phyloP scores from a whole-genome alignment of 306 rosid genomes.

The Dalbergia cochinchinensis region DNA sequence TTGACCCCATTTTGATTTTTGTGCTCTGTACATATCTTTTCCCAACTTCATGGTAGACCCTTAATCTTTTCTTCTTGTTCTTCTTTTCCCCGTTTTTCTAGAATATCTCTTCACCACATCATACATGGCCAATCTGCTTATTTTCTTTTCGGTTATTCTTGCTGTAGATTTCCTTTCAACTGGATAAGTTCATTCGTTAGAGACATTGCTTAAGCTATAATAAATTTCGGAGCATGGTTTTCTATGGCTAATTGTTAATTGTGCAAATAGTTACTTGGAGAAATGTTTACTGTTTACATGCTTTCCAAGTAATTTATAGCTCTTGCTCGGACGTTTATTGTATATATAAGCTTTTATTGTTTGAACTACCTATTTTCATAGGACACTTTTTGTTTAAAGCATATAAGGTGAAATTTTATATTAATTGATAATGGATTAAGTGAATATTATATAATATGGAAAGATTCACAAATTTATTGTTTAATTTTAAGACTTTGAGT shows the following conservation, averaged over 20 bases:
- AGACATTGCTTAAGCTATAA: neutral
- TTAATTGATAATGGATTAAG: no score
- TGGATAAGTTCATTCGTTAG: neutral
- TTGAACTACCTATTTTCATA: no score
- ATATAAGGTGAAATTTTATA: no score
- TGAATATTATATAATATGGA: no score
- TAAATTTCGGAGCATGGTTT: neutral
- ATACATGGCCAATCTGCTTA: conserved; percentile 4
- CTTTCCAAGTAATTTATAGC: no score
- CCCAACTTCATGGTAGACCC: conserved; percentile 59
- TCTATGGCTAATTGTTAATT: neutral
- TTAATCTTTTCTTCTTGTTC: conserved; percentile 31
- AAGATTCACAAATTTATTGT: no score
- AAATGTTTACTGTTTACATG: no score
- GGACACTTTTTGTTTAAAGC: no score
- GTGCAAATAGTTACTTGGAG: no score
- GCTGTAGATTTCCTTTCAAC: neutral
- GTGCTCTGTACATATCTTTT: conserved; percentile 45
- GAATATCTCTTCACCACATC: neutral
- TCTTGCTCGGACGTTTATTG: no score
- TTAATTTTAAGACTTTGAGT: no score
- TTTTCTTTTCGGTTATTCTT: neutral
- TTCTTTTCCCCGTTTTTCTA: neutral
- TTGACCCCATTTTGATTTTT: conserved; percentile 53
- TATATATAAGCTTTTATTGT: no score